Percentiles rank a stretch among this genome's conserved stretches.
phyloP scores from a whole-genome alignment of 1,284 basidiomycete genomes.

The Pseudozyma tsukubaensis region DNA sequence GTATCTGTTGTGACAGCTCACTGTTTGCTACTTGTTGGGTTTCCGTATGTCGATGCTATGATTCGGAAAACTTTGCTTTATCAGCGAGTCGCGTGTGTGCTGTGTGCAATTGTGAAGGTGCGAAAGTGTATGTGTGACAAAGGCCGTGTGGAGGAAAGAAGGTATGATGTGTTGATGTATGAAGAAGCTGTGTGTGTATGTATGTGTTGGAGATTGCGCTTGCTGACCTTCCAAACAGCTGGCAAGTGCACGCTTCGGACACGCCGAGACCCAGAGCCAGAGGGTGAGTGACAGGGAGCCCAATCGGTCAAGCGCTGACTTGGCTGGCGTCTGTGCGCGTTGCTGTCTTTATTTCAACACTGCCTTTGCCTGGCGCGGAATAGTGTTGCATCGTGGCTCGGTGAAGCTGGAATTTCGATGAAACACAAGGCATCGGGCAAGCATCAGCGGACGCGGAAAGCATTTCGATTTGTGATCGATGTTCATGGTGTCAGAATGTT shows the following conservation, averaged over 20 bases:
- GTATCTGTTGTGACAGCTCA: not conserved
- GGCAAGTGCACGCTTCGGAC: not conserved
- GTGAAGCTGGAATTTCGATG: no score
- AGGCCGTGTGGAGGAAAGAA: not conserved
- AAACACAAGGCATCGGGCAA: no score
- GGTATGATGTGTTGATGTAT: not conserved
- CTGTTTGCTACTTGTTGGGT: no score
- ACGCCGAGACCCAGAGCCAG: not conserved
- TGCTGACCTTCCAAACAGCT: slow-evolving; percentile 11
- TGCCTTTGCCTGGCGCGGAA: no score
- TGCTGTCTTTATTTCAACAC: not conserved
- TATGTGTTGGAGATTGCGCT: slow-evolving; percentile 6
- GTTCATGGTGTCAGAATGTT: no score
- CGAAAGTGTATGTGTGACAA: not conserved
- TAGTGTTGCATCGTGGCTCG: no score
- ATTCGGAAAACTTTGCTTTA: not conserved
- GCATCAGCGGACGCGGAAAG: no score
- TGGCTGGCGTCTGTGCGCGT: not conserved
- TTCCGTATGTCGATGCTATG: no score
- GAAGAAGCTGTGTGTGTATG: not conserved
- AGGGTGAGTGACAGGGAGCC: not conserved
- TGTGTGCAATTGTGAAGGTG: not conserved
- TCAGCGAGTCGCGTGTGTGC: no score
- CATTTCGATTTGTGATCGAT: no score
- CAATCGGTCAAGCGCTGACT: not conserved